A percentile compares a stretch with the other conserved stretches of the same genome.
phyloP scores from a whole-genome alignment of 2,329 filamentous ascomycete species.

The Epichloe hybrida region DNA sequence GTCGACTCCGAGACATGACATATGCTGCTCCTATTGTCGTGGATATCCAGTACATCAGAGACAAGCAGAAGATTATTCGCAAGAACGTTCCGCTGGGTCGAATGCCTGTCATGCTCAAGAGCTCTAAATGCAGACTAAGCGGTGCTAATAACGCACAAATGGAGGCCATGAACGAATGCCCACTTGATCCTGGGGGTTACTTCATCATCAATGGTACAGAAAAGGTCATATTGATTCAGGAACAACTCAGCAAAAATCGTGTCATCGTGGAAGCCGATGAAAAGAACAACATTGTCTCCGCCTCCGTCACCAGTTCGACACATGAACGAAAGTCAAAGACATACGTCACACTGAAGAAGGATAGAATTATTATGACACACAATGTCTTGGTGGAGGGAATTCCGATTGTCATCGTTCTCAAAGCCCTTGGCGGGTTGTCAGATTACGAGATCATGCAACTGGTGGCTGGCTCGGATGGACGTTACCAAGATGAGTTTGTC shows the following conservation, averaged over 20 bases:
- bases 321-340: conserved; percentile 97
- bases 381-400: conserved; percentile 88
- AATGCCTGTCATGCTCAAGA: conserved; percentile 94
- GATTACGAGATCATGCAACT: conserved; percentile 92
- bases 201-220: conserved; percentile 97
- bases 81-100: conserved; percentile 72
- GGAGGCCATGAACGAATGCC: conserved; percentile 88
- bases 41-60: conserved; percentile 80
- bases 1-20: conserved; percentile 87
- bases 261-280: conserved; percentile 90
- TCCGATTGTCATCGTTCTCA: conserved; percentile 87
- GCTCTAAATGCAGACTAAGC: conserved; percentile 78
- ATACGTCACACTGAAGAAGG: conserved; percentile 89
- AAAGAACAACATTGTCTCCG: conserved; percentile 87
- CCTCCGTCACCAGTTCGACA: conserved; percentile 94
- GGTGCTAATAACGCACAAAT: conserved; percentile 78
- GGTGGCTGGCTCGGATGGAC: conserved; percentile 72
- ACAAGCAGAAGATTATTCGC: conserved; percentile 60
- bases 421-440: conserved; percentile 84
- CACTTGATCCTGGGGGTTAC: conserved; percentile 94
- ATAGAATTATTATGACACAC: conserved; percentile 76
- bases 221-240: conserved; percentile 96
- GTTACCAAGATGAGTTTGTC: conserved; percentile 88
- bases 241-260: conserved; percentile 97
- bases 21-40: conserved; percentile 91